Evolutionary conservation across 2,329 filamentous ascomycete genomes (phyloP), one percentile per base, ranked within the genome.

Genomic region (Aspergillus alliaceus): DNA sequence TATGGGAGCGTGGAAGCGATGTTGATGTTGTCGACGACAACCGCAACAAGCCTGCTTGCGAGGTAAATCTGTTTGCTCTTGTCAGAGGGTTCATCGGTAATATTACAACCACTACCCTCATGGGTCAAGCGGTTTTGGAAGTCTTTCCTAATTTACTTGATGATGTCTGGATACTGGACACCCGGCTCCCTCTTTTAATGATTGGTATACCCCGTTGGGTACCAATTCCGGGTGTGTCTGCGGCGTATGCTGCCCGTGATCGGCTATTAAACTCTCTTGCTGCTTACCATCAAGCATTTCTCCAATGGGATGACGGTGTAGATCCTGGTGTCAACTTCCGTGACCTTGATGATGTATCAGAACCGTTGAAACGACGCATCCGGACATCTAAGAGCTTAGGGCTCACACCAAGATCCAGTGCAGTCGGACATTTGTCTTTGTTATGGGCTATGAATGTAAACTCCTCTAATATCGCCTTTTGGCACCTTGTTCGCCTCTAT

Each of bases 1-100:
- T 77, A 2, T 89, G 86, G 86, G 86, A 89, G 66, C 80, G 84
- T 32, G 73, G 69, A n/a, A 79, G 75, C 18, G 70, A 77, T 9
- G 74, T 82, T 1, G 71, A 72, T 2, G 69, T 77, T 9, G 67
- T 75, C 4, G 79, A 80, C 3, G 79, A 80, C 15, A 62, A 73
- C 2, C 69, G 71, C n/a, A 64, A 66, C 32, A 59, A 68, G 15
- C 70, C 74, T 27, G 75, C 81, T 53, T 83, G 80, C 14, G 84
- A 87, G 62, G 76, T 79, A 12, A 76, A 77, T 58, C 69, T 86
- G 1, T 77, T 80, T 61, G 71, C 78, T 3, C 74, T 89, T 6
- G 71, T 86, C 22, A 76, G 83, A 54, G 80, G 84, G 61, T 86
- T 87, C 63, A 77, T 84, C 35, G 85, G 82, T 4, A 77, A 81